Base-by-base conservation (phyloP, 2,329 filamentous ascomycete species). In the Arthrinium puccinioides region DNA sequence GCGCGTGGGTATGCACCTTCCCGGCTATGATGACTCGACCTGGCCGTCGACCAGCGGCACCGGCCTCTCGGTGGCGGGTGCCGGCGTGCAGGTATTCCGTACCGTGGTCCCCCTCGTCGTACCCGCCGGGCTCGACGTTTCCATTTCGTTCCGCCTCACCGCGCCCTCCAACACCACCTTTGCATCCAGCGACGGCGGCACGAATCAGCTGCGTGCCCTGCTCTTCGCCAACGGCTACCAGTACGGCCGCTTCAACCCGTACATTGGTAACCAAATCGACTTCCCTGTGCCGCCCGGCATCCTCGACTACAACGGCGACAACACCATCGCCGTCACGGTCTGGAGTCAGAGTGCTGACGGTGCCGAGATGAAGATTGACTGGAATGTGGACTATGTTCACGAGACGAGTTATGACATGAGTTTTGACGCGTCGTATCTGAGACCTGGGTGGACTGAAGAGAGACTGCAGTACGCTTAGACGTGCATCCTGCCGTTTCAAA, bases 211-310 rank as follows among this genome's bases (percentile, higher is more conserved):
- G 4, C 64, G 77, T 9, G 71, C 68, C 0, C 66, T 77, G 46
- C 52, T 82, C 3, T 81, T 76, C 38, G 67, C 81, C n/a, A 82
- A 82, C 38, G 77, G 77, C 0, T 82, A 80, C 47, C 76, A 80
- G 49, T 81, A 77, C 45, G 76, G 72, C 2, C 66, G 73, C 7
- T 81, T 70, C 48, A 70, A 73, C 41, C 74, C 76, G 0, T 67
- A 72, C 34, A 75, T 82, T 26, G 78, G 78, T 0, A 72, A 78
- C 32, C 76, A 82, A 57, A 62, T 71, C 13, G 61, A 66, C 13
- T 82, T 76, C 47, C 76, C 77, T 1, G 71, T 82, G 2, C 76
- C 74, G 1, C 70, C 71, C 0, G 76, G 77, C 0, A 61, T 81
- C 5, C 53, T 80, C 8, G 63, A 80, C 48, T 77, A 79, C 41